Conservation (phyloP, 2,329 filamentous ascomycete genomes). For the Trichoderma afroharzianum region DNA sequence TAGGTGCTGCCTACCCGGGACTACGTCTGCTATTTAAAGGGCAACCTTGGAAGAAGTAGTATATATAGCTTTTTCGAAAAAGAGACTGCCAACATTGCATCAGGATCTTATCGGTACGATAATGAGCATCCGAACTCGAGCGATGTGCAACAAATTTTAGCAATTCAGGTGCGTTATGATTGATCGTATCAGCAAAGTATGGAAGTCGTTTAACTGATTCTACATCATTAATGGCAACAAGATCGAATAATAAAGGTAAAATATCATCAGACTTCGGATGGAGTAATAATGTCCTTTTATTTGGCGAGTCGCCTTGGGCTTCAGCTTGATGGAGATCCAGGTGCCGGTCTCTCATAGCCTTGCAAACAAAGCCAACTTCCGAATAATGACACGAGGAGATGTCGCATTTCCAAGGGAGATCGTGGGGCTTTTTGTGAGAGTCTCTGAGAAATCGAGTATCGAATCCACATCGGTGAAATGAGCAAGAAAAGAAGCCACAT, state of each 20-base stretch:
- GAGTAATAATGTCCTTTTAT: background rate
- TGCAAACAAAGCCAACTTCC: background rate
- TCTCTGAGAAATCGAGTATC: background rate
- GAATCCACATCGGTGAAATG: background rate
- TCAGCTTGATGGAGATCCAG: background rate
- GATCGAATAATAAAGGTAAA: background rate
- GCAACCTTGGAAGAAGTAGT: background rate
- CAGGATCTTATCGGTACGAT: background rate
- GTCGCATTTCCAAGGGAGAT: background rate
- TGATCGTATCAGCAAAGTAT: background rate
- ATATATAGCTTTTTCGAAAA: background rate
- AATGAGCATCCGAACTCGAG: background rate
- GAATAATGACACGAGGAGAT: background rate
- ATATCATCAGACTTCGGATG: background rate
- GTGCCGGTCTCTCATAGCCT: background rate
- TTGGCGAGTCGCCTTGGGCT: background rate
- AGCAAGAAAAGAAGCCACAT: background rate
- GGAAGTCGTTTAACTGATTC: background rate
- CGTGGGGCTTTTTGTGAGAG: background rate
- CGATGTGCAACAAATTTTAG: background rate
- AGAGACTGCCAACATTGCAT: background rate
- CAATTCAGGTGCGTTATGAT: fast-evolving
- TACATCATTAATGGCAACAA: background rate
- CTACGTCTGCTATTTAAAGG: background rate
- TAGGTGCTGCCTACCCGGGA: background rate